A percentile compares a stretch with the other conserved stretches of the same genome.
These are phyloP conservation scores for Fusarium siculi DNA, from an alignment of 2,329 filamentous ascomycete genomes.

Conservation along the genomic window DNA sequence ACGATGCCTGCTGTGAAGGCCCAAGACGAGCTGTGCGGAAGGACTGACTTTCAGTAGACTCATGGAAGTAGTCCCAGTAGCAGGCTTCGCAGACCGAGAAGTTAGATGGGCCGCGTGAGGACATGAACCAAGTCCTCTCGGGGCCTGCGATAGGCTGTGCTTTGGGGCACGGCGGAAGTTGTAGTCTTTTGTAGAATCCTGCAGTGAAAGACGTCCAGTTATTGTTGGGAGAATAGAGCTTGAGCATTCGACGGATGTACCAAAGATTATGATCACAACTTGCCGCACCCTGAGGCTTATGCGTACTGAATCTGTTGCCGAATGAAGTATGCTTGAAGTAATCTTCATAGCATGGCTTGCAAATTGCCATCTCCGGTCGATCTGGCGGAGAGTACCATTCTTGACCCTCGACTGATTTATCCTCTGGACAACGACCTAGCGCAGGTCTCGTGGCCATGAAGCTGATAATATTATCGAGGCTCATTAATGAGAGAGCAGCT, in stretches of 20 bases:
- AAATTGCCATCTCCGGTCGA: background rate
- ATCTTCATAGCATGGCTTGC: background rate
- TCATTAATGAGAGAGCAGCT: background rate
- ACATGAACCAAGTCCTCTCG: background rate
- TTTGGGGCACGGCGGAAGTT: background rate
- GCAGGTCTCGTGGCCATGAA: background rate
- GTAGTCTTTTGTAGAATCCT: background rate
- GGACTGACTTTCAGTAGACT: background rate
- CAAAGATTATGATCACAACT: background rate
- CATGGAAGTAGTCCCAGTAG: background rate
- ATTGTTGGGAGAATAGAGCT: background rate
- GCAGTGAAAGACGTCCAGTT: background rate
- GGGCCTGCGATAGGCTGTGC: background rate
- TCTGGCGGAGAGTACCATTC: background rate
- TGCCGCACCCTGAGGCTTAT: background rate
- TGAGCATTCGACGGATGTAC: background rate
- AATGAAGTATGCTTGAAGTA: background rate
- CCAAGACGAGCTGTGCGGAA: background rate
- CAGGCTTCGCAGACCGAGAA: background rate
- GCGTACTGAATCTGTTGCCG: background rate
- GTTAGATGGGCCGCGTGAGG: background rate
- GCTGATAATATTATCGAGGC: background rate
- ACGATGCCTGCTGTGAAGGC: background rate
- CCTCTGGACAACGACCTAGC: background rate
- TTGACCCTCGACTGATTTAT: background rate